A percentile compares a stretch with the other conserved stretches of the same genome.
Evolutionary conservation across 2,329 filamentous ascomycete species (phyloP).

Genomic region (Blastomyces emzantsi): DNA sequence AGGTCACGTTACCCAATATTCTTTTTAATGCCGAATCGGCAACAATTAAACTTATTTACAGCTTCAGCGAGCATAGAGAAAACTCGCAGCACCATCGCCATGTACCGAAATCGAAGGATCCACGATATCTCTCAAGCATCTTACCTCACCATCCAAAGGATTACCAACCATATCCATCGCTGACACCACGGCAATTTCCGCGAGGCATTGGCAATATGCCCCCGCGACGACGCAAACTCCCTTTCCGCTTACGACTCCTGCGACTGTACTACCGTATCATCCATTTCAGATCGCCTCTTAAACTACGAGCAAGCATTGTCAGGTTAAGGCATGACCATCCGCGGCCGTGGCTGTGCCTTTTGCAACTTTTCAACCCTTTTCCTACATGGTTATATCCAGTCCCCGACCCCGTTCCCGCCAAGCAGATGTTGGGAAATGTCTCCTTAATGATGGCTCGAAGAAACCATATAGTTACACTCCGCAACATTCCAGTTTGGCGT

Average conservation of each 20-base stretch:
- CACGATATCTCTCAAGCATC: background rate
- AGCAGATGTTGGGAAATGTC: slow-evolving; percentile 13
- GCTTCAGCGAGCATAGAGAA: background rate
- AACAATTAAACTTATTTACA: background rate
- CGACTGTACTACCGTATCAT: slow-evolving; percentile 1
- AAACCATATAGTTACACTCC: slow-evolving; percentile 10
- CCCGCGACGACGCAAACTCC: slow-evolving; percentile 1
- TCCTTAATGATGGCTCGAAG: slow-evolving; percentile 11
- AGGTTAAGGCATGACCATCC: slow-evolving; percentile 18
- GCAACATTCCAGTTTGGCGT: slow-evolving; percentile 19
- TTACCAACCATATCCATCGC: background rate
- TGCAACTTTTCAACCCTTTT: slow-evolving; percentile 20
- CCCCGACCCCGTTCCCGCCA: slow-evolving; percentile 14
- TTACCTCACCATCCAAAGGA: background rate
- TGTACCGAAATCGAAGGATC: background rate
- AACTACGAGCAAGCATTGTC: slow-evolving; percentile 17
- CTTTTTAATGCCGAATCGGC: background rate
- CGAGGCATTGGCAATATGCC: slow-evolving; percentile 2
- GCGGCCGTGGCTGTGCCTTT: slow-evolving; percentile 17
- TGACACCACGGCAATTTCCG: background rate
- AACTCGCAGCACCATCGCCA: background rate
- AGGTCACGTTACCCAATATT: background rate
- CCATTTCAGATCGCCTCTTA: slow-evolving; percentile 15
- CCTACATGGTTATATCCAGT: slow-evolving; percentile 15
- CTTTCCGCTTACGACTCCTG: background rate